Evolutionary conservation across 73 alveolate species (phyloP), one percentile per base, ranked within the genome.

Genomic region (Breviolum minutum): DNA sequence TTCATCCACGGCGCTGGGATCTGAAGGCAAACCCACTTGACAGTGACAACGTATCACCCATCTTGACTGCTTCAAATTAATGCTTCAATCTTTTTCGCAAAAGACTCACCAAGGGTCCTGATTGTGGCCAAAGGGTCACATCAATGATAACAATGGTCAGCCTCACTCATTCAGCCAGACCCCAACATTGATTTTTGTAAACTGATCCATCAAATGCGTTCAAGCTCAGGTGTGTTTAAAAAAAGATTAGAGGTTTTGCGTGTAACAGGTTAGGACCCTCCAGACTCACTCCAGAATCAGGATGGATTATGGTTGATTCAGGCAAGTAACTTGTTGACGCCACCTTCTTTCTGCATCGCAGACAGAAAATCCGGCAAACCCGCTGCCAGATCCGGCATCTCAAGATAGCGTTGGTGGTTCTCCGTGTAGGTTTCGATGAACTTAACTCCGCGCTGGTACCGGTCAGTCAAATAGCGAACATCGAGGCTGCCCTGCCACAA

Each of bases 361-460:
- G 64, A n/a, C 66, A 77, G n/a, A 20, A 77, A 27, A 63, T 77
- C 87, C 10, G 87, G 87, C 64, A 77, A 32, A 27, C 64, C 87
- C n/a, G 63, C 61, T 11, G 64, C 2, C 64, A 77, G 87, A 9
- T 29, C 63, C 9, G 62, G 12, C 22, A 77, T 11, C 9, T 30
- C 64, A 22, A 11, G 64, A 26, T 77, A 77, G 54, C 87, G 63
- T 29, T 77, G 87, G 26, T 77, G 87, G 14, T 19, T 27, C 19
- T 26, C 24, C 87, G 30, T 77, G 64, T 9, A 77, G 63, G 16
- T 63, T 8, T 77, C 87, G 29, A 77, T 63, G n/a, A 8, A 29
- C 64, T 61, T 11, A 26, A 77, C 87, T 8, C 87, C 87, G 10
- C 87, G 87, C 87, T 77, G 87, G 87, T 77, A 77, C 64, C 87